Evolutionary conservation across 2,329 filamentous ascomycete genomes (phyloP), one percentile per base, ranked within the genome.

Genomic region (Phialophora verrucosa): DNA sequence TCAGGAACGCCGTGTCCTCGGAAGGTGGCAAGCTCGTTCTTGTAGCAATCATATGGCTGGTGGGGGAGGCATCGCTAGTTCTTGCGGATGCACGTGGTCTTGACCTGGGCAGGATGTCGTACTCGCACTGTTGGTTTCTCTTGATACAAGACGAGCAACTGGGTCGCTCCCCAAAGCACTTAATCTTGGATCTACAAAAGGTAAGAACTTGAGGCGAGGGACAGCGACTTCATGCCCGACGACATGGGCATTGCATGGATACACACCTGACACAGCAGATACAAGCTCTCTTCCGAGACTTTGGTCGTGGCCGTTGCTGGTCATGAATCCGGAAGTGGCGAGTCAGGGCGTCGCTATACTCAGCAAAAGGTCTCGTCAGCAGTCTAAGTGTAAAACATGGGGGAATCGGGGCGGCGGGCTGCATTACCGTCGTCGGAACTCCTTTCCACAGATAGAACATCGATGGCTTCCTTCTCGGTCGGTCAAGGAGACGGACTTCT

Each of bases 211-310:
- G 23, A 49, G 1, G 23, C 44, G 2, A 20, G 32, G 10, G 32
- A 35, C 10, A 35, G 44, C 17, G 44, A 49, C 44, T 49, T 49
- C n/a, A 49, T 12, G 23, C 23, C 2, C 44, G 6, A 49, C 44
- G 11, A 20, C 17, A 49, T 49, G 51, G 27, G 51, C 3, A 54
- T 54, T 31, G 20, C 3, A 54, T 54, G 25, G 51, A 4, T 54
- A 6, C 51, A 54, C 51, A 49, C 44, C 44, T 49, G 44, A 49
- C 44, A 49, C 44, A 49, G 44, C n/a, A 49, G 23, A 49, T n/a
- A 49, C 44, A 49, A 49, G 44, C 44, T 49, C 11, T 49, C 44
- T 49, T 49, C 23, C 44, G 44, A 49, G 44, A 49, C 27, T 54
- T 54, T 29, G 51, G 20, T 2, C 20, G 8, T 54, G 51, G 27